Evolutionary conservation across 1,284 basidiomycete species (phyloP), one percentile per base, ranked within the genome.

Genomic region (Abortiporus biennis): DNA sequence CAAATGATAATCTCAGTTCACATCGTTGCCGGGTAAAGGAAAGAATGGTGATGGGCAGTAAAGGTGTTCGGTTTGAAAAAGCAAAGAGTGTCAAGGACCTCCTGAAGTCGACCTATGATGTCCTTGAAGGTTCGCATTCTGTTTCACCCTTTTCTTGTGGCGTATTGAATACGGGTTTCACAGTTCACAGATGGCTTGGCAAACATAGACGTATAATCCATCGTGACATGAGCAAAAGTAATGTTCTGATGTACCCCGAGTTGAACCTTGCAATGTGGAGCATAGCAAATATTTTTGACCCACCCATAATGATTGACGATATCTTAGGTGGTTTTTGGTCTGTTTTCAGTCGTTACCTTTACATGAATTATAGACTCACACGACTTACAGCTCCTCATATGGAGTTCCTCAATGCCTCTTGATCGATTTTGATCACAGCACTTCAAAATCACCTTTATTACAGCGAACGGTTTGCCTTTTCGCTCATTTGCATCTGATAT

Each of bases 41-140:
- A 11, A 15, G 36, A 23, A 9, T 37, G 9, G 11, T 37, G 9
- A 9, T 37, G 21, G 36, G 6, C 11, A 37, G 36, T 16, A 6
- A 20, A 6, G 36, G 36, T 11, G 19, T 11, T 11, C 11, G 19
- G 11, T 23, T 37, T 6, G 13, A 17, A 6, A 11, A 37, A 6
- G 36, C 36, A 11, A 23, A 37, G 36, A 37, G 16, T 9, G 19
- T 37, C 11, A 20, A 20, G 21, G 36, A 37, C 21, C 8, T 23
- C 11, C 21, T 37, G 16, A 37, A 20, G 39, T 43, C 46, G 2
- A 24, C 43, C 2, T 47, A 45, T 24, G 46, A 47, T 24, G 24
- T 27, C 11, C 9, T 20, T 8, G 36, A 37, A 37, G 36, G 36
- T 37, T 20, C 6, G 21, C 21, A 11, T 9, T 34, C 33, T 13